phyloP scores from a whole-genome alignment of 768 basidiomycete species.

The Rhizopogon salebrosus region DNA sequence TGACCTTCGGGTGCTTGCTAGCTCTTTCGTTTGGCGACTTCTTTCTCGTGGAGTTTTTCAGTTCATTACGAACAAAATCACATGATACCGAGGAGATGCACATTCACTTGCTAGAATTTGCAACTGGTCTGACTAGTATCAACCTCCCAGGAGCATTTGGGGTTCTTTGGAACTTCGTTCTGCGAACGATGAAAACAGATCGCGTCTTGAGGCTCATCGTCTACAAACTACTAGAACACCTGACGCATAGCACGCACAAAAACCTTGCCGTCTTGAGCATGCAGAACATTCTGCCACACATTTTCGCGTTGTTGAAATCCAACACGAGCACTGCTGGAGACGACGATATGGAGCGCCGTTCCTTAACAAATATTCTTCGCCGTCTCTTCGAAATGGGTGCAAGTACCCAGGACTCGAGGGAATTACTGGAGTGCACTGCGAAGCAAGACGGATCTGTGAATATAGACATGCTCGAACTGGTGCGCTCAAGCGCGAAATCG shows the following conservation, averaged over 20 bases:
- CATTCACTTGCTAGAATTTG: slow-evolving; percentile 34
- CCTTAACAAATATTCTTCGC: slow-evolving; percentile 58
- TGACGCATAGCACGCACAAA: slow-evolving; percentile 56
- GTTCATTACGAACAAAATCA: slow-evolving; percentile 29
- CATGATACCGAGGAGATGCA: slow-evolving; percentile 40
- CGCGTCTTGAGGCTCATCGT: slow-evolving; percentile 44
- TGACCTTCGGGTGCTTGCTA: slow-evolving; percentile 62
- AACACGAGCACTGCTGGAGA: slow-evolving; percentile 22
- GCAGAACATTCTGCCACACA: slow-evolving; percentile 46
- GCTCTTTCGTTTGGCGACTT: slow-evolving; percentile 66
- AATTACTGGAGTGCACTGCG: slow-evolving; percentile 56
- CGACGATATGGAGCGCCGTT: slow-evolving; percentile 40
- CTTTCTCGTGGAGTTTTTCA: slow-evolving; percentile 50
- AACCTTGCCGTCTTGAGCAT: slow-evolving; percentile 66
- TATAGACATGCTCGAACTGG: slow-evolving; percentile 60
- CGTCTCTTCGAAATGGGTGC: slow-evolving; percentile 75
- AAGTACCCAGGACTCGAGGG: slow-evolving; percentile 55
- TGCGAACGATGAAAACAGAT: slow-evolving; percentile 31
- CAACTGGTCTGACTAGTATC: slow-evolving; percentile 41
- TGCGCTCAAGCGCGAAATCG: slow-evolving; percentile 66
- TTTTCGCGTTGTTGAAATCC: slow-evolving; percentile 32
- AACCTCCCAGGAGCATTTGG: slow-evolving; percentile 55
- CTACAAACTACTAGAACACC: slow-evolving; percentile 58
- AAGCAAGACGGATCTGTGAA: slow-evolving; percentile 48
- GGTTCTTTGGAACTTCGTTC: slow-evolving; percentile 51